These are phyloP conservation scores for Chaetomium fimeti DNA, from an alignment of 495 filamentous ascomycete genomes.

Conservation along the genomic window DNA sequence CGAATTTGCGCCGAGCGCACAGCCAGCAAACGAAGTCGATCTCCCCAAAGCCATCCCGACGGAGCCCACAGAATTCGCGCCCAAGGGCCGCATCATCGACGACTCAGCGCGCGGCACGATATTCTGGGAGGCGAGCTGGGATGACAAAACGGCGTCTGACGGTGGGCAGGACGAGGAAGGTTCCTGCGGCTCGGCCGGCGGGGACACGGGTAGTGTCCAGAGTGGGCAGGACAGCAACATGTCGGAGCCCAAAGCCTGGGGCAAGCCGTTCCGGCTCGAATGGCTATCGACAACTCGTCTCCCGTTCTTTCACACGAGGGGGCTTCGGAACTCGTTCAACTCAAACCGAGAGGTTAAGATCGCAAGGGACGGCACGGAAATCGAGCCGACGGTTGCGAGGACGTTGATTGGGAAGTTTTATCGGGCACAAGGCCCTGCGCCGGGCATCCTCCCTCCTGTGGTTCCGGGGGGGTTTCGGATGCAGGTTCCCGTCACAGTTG, in stretches of 20 bases:
- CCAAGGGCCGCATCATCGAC: constrained; percentile 85
- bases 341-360: constrained; percentile 96
- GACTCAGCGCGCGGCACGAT: constrained; percentile 91
- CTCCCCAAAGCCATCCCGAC: constrained; percentile 75
- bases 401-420: constrained; percentile 79
- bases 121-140: constrained; percentile 88
- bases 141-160: constrained; percentile 39
- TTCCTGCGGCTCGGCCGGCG: constrained; percentile 35
- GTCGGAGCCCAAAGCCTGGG: constrained; percentile 65
- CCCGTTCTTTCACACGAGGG: constrained; percentile 87
- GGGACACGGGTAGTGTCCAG: constrained; percentile 35
- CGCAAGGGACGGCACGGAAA: constrained; percentile 89
- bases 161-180: constrained; percentile 42
- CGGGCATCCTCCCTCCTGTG: constrained; percentile 24
- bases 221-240: constrained; percentile 43
- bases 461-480: constrained; percentile 11
- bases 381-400: constrained; percentile 80
- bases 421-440: constrained; percentile 46
- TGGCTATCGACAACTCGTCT: constrained; percentile 86
- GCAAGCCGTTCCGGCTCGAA: constrained; percentile 88
- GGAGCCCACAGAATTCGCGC: constrained; percentile 73
- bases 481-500: constrained; percentile 15
- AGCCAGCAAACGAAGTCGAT: constrained; percentile 58
- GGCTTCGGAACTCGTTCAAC: constrained; percentile 94
- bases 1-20: constrained; percentile 59